Evolutionary conservation across 2,329 filamentous ascomycete genomes (phyloP), one percentile per base, ranked within the genome.

Genomic region (Dryadomyces sulphureus): DNA sequence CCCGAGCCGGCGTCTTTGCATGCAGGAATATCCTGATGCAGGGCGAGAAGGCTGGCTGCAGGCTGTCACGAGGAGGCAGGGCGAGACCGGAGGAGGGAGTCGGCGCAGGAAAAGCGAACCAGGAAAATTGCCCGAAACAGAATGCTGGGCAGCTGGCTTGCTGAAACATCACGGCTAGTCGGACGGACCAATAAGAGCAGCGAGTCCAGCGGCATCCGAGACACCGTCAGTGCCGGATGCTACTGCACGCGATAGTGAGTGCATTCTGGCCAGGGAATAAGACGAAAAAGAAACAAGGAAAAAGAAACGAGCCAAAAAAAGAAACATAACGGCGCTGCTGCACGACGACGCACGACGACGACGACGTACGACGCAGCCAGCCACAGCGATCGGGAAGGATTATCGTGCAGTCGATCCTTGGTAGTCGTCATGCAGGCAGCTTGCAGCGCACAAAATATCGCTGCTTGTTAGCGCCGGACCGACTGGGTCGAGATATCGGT

Each of bases 201-300:
- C 4, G 9, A 27, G 9, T n/a, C 19, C 7, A 21, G 24, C 22
- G 8, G n/a, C 14, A 38, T 38, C 21, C 34, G 42, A 45, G 42
- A 45, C 42, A 44, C 34, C 21, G 20, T 27, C 12, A 19, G 35
- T 38, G 42, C 42, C 42, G 42, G 22, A 44, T 38, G 34, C 32
- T 17, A 44, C 34, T 38, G 25, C 30, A 34, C 16, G 11, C 19
- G 19, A 32, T 32, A 36, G 42, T 19, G 12, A 20, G 27, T 5
- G 20, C 30, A 9, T 19, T 12, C 14, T 12, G 22, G n/a, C 3
- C 5, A 30, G 25, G 25, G 25, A 30, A 30, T 7, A 30, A 30
- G 25, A 30, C 7, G 12, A 8, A 32, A 32, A 14, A 14, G 16
- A 8, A 14, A 32, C 11, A 32, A 32, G 11, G 7, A 32, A 32